Percentiles rank a stretch among this genome's conserved stretches.
Conservation (phyloP, 345 rosid species). For the Cochlearia excelsa region DNA sequence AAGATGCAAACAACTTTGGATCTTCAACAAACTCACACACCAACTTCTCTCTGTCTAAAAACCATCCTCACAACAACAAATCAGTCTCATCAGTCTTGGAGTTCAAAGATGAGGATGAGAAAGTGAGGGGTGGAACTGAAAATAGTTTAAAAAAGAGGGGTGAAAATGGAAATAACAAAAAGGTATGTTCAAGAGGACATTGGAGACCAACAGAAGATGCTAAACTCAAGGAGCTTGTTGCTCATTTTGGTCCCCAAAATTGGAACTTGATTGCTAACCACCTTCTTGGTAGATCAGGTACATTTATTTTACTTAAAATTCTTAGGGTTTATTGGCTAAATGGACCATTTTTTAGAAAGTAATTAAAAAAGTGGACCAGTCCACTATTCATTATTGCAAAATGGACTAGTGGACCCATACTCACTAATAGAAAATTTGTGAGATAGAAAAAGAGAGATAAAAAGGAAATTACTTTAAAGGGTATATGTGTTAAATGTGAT, state of each 20-base stretch:
- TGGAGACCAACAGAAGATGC: slow-evolving; percentile 96
- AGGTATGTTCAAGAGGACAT: slow-evolving; percentile 63
- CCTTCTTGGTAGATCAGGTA: slow-evolving; percentile 94
- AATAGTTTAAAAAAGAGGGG: slow-evolving; percentile 13
- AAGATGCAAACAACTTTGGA: slow-evolving; percentile 26
- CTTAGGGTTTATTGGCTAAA: too few species aligned
- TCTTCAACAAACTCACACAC: slow-evolving; percentile 29
- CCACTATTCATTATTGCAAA: too few species aligned
- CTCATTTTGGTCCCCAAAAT: slow-evolving; percentile 86
- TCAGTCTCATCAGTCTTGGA: slow-evolving; percentile 28
- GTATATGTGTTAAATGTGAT: too few species aligned
- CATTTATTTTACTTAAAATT: background rate
- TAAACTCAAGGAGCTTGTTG: slow-evolving; percentile 82
- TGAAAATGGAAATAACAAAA: slow-evolving; percentile 22
- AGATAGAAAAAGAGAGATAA: too few species aligned
- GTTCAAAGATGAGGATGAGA: slow-evolving; percentile 19
- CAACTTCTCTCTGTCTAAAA: slow-evolving; percentile 15
- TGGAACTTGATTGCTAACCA: slow-evolving; percentile 91
- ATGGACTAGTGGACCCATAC: too few species aligned
- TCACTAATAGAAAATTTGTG: background rate
- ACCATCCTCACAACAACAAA: slow-evolving; percentile 18
- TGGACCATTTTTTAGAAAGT: too few species aligned
- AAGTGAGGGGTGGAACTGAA: background rate
- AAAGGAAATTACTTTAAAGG: too few species aligned
- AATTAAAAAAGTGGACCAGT: too few species aligned